phyloP scores from a whole-genome alignment of 805 yeast genomes.

The Saccharomycopsis javanensis region DNA sequence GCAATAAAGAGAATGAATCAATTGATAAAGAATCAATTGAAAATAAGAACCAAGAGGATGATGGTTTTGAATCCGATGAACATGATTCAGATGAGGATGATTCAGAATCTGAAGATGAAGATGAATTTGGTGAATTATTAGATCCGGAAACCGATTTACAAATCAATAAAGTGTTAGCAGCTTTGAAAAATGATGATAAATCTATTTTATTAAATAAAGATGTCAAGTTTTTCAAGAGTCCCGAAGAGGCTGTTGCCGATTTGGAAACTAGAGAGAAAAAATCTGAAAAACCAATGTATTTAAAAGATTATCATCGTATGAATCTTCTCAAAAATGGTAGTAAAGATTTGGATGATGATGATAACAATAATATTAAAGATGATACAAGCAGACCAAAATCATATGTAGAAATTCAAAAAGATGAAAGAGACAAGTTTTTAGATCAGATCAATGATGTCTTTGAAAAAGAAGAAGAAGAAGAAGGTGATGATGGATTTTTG shows the following conservation, averaged over 20 bases:
- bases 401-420: constrained; percentile 63
- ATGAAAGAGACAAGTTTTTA: constrained; percentile 64
- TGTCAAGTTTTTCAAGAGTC: constrained; percentile 64
- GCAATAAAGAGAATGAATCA: background rate
- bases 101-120: constrained; percentile 58
- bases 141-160: constrained; percentile 82
- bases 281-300: constrained; percentile 57
- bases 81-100: background rate
- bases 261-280: constrained; percentile 28
- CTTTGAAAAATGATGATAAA: constrained; percentile 61
- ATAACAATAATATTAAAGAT: constrained; percentile 30
- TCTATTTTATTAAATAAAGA: constrained; percentile 50
- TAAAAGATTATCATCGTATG: constrained; percentile 89
- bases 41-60: constrained; percentile 17
- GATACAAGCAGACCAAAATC: constrained; percentile 47
- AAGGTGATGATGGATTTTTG: constrained; percentile 40
- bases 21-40: background rate
- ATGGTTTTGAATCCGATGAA: background rate
- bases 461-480: constrained; percentile 34
- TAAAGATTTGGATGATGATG: constrained; percentile 45
- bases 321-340: constrained; percentile 61
- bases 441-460: constrained; percentile 69
- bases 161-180: constrained; percentile 57
- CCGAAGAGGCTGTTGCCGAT: constrained; percentile 31
- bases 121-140: constrained; percentile 79